phyloP scores from a whole-genome alignment of 2,329 filamentous ascomycete genomes.

The Talaromyces sp. region DNA sequence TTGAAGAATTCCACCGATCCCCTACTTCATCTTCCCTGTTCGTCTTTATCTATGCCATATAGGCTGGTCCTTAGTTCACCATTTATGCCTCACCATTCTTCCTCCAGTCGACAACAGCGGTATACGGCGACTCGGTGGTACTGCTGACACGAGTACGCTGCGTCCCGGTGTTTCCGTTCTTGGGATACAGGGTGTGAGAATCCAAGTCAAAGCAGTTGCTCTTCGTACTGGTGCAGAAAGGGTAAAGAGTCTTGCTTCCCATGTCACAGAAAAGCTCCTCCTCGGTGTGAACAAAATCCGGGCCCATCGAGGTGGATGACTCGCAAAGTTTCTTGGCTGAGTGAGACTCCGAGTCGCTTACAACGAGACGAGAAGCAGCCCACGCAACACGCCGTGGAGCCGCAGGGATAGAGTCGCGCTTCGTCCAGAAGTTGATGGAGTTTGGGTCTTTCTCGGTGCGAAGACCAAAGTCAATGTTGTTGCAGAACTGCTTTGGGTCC shows the following conservation, averaged over 20 bases:
- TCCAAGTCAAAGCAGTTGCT: background rate
- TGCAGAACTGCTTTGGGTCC: background rate
- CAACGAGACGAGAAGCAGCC: background rate
- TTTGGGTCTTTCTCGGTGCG: background rate
- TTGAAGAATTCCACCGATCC: background rate
- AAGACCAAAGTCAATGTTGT: background rate
- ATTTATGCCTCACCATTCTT: background rate
- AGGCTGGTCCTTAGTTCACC: background rate
- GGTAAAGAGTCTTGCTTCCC: background rate
- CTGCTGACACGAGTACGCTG: conserved; percentile 2
- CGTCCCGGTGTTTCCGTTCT: conserved; percentile 3
- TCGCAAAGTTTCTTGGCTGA: background rate
- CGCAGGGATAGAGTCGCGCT: background rate
- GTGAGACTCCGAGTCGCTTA: background rate
- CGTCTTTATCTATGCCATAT: background rate
- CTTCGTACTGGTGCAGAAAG: background rate
- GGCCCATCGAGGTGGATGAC: background rate
- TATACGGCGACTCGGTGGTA: background rate
- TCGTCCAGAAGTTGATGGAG: background rate
- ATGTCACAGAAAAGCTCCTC: background rate
- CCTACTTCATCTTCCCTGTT: background rate
- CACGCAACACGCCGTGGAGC: background rate
- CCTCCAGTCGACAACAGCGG: background rate
- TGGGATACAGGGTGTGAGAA: conserved; percentile 18
- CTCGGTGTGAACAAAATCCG: background rate